Conservation (phyloP, 2,329 filamentous ascomycete genomes). For the Ilyonectria destructans region DNA sequence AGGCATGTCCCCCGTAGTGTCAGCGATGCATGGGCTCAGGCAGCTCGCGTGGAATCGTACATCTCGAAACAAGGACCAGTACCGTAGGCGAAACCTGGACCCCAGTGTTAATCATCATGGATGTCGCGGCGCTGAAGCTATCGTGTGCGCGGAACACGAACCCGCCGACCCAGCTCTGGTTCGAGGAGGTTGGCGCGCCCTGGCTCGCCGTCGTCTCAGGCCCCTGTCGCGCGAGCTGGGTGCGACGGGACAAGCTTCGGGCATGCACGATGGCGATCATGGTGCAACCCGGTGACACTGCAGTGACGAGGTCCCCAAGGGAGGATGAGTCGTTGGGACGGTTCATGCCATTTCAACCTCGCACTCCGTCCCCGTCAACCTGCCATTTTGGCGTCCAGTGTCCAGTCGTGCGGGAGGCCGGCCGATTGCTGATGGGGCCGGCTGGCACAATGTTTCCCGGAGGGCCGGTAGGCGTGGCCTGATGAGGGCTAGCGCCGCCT, state of each 20-base stretch:
- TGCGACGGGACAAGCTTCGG: neutral
- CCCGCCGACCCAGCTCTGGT: neutral
- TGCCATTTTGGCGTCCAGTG: neutral
- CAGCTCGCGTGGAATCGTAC: neutral
- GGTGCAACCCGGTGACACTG: neutral
- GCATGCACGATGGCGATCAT: constrained; percentile 14
- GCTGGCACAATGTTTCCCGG: neutral
- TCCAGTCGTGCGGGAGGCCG: neutral
- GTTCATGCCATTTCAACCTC: constrained; percentile 2
- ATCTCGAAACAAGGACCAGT: constrained; percentile 11
- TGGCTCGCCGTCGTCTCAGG: constrained; percentile 8
- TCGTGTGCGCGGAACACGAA: constrained; percentile 1
- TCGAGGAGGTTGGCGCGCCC: neutral
- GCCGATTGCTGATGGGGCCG: neutral
- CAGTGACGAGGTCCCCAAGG: neutral
- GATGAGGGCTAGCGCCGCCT: constrained; percentile 10
- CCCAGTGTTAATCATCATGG: constrained; percentile 9
- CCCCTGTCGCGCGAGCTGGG: constrained; percentile 5
- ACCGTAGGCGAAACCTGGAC: constrained; percentile 17
- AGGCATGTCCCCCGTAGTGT: neutral
- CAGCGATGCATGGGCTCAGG: neutral
- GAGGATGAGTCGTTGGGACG: neutral
- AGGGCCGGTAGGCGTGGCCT: constrained; percentile 11
- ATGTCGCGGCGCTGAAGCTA: constrained; percentile 1
- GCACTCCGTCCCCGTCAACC: neutral